Percentiles rank a stretch among this genome's conserved stretches.
These are phyloP conservation scores for Priceomyces fermenticarens DNA, from an alignment of 805 yeast species.

Conservation along the genomic window DNA sequence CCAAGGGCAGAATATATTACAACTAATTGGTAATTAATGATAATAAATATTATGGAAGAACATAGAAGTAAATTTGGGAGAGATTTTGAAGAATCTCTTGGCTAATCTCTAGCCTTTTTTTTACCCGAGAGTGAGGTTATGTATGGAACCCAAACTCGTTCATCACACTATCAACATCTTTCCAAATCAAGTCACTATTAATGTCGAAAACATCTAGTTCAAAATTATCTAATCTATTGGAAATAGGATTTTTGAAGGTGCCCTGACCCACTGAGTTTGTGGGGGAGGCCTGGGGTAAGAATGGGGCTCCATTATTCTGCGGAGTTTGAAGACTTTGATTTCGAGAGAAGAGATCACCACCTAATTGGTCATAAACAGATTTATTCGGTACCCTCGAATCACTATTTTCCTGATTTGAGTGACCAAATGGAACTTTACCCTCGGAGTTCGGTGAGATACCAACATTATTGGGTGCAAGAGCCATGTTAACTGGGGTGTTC, in stretches of 20 bases:
- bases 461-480: too few species aligned
- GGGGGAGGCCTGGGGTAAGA: background rate
- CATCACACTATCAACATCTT: constrained; percentile 86
- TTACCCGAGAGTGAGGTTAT: constrained; percentile 9
- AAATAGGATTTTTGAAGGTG: constrained; percentile 15
- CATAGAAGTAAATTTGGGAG: too few species aligned
- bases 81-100: too few species aligned
- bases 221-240: constrained; percentile 28
- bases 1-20: too few species aligned
- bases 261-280: background rate
- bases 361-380: constrained; percentile 4
- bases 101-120: too few species aligned
- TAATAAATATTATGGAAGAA: too few species aligned
- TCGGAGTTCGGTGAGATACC: background rate
- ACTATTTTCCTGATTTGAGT: too few species aligned
- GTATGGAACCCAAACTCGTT: constrained; percentile 89
- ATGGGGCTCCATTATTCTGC: background rate
- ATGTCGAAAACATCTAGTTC: constrained; percentile 43
- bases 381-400: background rate
- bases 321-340: too few species aligned
- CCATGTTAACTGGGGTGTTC: constrained; percentile 7
- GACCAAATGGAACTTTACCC: too few species aligned
- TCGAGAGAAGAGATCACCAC: too few species aligned
- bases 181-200: constrained; percentile 62
- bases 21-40: too few species aligned